phyloP scores from a whole-genome alignment of 2,329 filamentous ascomycete genomes.

The Penicillium sclerotiorum region DNA sequence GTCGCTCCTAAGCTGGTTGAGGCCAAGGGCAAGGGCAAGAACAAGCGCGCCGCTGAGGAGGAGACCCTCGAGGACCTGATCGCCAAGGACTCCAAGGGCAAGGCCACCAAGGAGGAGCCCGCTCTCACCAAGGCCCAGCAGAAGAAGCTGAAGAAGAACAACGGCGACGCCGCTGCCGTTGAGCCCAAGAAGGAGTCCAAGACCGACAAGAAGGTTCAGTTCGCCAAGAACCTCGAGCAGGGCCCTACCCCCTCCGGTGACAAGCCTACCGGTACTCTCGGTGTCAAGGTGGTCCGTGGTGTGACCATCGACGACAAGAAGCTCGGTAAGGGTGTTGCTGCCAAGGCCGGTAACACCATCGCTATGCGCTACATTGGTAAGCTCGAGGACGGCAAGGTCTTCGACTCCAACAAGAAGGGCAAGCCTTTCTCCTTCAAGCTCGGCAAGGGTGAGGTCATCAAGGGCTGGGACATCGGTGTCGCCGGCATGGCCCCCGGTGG shows the following conservation, averaged over 20 bases:
- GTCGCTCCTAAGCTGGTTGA: constrained; percentile 57
- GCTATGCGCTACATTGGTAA: constrained; percentile 99
- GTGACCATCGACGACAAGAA: constrained; percentile 97
- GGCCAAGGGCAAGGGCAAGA: constrained; percentile 68
- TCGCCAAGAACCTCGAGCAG: constrained; percentile 98
- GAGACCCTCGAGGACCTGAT: constrained; percentile 81
- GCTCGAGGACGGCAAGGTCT: constrained; percentile 89
- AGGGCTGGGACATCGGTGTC: constrained; percentile 97
- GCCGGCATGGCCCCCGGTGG: constrained; percentile 90
- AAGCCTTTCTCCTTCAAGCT: constrained; percentile 97
- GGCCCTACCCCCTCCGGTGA: constrained; percentile 75
- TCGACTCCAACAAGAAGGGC: constrained; percentile 99
- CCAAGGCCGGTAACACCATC: constrained; percentile 87
- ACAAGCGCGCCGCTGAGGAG: constrained; percentile 85
- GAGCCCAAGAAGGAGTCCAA: constrained; percentile 62
- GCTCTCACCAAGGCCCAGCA: constrained; percentile 95
- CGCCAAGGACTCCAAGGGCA: constrained; percentile 66
- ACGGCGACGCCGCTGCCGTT: constrained; percentile 74
- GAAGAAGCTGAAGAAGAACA: constrained; percentile 99
- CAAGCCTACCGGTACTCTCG: constrained; percentile 61
- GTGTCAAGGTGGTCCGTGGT: constrained; percentile 79
- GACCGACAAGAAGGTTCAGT: constrained; percentile 94
- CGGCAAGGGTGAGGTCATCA: constrained; percentile 93
- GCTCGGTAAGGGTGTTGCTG: constrained; percentile 77
- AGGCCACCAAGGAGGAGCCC: constrained; percentile 57